Evolutionary conservation across 2,329 filamentous ascomycete genomes (phyloP).

Genomic region (Alternaria brassicicola): DNA sequence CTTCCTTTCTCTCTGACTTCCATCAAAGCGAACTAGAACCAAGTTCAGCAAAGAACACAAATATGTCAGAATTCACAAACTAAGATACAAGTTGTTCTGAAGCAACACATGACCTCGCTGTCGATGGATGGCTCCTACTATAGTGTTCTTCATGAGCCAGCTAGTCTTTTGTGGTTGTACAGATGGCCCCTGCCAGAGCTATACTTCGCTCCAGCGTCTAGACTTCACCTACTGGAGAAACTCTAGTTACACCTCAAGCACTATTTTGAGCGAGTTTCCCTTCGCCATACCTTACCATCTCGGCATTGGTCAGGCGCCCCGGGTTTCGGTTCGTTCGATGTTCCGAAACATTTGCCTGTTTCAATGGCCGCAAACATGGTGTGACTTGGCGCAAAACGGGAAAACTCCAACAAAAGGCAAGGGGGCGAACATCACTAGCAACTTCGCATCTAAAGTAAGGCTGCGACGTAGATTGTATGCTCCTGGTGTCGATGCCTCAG

Average conservation of each 20-base stretch:
- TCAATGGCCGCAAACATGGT: slow-evolving; percentile 9
- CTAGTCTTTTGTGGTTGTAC: background rate
- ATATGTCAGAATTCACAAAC: background rate
- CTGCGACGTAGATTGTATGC: slow-evolving; percentile 8
- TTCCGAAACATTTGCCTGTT: slow-evolving; percentile 18
- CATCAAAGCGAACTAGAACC: background rate
- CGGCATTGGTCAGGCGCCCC: background rate
- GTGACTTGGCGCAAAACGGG: slow-evolving; percentile 9
- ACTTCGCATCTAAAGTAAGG: background rate
- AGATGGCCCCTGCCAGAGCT: background rate
- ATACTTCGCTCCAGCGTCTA: background rate
- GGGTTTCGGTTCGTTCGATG: slow-evolving; percentile 5
- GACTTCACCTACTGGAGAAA: background rate
- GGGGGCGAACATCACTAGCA: slow-evolving; percentile 5
- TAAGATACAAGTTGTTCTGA: background rate
- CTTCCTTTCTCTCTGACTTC: background rate
- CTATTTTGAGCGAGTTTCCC: slow-evolving; percentile 1
- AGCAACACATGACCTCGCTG: background rate
- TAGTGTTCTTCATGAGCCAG: background rate
- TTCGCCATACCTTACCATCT: background rate
- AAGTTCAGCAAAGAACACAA: background rate
- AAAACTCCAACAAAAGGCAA: background rate
- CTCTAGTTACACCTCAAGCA: background rate
- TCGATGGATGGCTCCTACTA: background rate
- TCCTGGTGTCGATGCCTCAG: background rate